Conservation (phyloP, 2,329 filamentous ascomycete genomes). For the Epichloe hybrida region DNA sequence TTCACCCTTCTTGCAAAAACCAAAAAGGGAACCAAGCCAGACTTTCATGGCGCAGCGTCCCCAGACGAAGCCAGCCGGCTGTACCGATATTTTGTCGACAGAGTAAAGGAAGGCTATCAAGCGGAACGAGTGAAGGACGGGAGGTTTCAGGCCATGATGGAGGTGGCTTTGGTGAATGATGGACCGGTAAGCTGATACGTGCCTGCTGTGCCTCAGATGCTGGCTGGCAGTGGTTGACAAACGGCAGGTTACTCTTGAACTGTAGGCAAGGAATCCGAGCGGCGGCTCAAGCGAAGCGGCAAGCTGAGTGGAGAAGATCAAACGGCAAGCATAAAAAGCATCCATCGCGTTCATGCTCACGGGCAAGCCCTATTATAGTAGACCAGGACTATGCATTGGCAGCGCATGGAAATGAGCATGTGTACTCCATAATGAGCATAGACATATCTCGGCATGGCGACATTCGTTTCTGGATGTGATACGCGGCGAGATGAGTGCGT, state of each 20-base stretch:
- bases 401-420: background rate
- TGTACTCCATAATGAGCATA: background rate
- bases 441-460: background rate
- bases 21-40: constrained; percentile 92
- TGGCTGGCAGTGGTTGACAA: constrained; percentile 1
- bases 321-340: background rate
- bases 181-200: constrained; percentile 40
- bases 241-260: constrained; percentile 12
- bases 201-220: background rate
- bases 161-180: constrained; percentile 85
- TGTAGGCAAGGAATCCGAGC: constrained; percentile 6
- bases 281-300: background rate
- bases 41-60: constrained; percentile 79
- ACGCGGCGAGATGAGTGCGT: background rate
- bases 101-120: constrained; percentile 58
- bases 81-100: constrained; percentile 72
- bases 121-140: constrained; percentile 77
- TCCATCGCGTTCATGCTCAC: too few relatives aligned
- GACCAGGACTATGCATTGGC: background rate
- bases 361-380: background rate
- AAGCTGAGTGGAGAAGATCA: background rate
- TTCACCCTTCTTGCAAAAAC: constrained; percentile 87
- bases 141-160: constrained; percentile 99
- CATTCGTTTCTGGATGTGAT: background rate
- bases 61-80: constrained; percentile 66